Evolutionary conservation across 2,329 filamentous ascomycete species (phyloP).

Genomic region (Diaporthe sp.): DNA sequence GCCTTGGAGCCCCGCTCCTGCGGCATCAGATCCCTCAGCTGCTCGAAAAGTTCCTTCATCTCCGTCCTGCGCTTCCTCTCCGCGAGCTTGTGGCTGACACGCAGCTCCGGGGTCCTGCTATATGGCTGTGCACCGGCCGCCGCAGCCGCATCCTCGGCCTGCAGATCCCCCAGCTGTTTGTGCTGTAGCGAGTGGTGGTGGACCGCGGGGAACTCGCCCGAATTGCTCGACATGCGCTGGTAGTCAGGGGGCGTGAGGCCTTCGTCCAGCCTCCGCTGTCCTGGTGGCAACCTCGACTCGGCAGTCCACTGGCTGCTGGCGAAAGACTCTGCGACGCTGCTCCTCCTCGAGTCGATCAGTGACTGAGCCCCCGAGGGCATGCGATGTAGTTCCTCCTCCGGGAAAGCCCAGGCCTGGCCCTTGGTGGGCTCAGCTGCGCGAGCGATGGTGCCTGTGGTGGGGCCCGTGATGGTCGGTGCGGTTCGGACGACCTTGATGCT

Average conservation of each 20-base stretch:
- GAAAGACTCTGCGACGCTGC: conserved; percentile 82
- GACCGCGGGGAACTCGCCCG: conserved; percentile 69
- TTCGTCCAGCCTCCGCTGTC: conserved; percentile 81
- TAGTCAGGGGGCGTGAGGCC: conserved; percentile 60
- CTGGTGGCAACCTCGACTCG: conserved; percentile 79
- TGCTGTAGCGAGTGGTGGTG: conserved; percentile 86
- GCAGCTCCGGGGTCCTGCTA: conserved; percentile 84
- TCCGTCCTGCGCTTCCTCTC: conserved; percentile 87
- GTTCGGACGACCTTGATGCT: conserved; percentile 70
- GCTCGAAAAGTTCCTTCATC: conserved; percentile 91
- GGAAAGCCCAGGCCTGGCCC: conserved; percentile 87
- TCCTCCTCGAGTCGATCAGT: conserved; percentile 77
- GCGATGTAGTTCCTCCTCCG: conserved; percentile 76
- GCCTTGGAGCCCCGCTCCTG: conserved; percentile 87
- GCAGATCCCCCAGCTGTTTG: conserved; percentile 77
- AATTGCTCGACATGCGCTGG: conserved; percentile 63
- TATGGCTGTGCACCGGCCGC: conserved; percentile 78
- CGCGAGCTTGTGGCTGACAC: conserved; percentile 87
- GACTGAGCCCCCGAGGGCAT: conserved; percentile 62
- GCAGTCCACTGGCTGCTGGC: conserved; percentile 85
- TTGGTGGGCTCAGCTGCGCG: conserved; percentile 84
- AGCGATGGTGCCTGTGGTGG: conserved; percentile 74
- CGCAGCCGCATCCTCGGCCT: conserved; percentile 69
- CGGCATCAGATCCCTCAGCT: conserved; percentile 82
- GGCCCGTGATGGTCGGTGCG: conserved; percentile 83